Percentiles rank a stretch among this genome's conserved stretches.
These are phyloP conservation scores for Escallonia herrerae DNA, from an alignment of 129 eudicot genomes.

Conservation along the genomic window DNA sequence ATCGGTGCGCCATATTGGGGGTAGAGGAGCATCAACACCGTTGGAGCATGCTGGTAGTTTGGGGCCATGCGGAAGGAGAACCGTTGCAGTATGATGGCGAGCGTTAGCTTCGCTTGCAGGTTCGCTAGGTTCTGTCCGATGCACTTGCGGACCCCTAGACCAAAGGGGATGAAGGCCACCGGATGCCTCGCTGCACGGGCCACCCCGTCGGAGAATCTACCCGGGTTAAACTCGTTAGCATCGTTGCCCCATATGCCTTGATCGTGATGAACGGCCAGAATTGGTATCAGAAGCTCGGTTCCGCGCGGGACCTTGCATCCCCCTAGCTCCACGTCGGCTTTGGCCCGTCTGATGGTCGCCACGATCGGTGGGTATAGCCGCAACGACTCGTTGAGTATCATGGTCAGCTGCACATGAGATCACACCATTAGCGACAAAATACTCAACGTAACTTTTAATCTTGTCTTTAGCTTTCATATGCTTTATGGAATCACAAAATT, in stretches of 20 bases:
- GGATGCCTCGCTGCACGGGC: conserved; percentile 85
- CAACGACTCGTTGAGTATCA: conserved; percentile 74
- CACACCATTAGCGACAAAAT: not conserved
- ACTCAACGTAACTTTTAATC: no score
- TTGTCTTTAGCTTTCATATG: no score
- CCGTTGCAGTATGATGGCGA: conserved; percentile 56
- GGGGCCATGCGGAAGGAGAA: conserved; percentile 58
- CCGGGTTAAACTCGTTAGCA: conserved; percentile 73
- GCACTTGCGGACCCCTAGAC: conserved; percentile 75
- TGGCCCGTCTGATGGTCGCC: conserved; percentile 70
- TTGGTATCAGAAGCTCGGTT: conserved; percentile 71
- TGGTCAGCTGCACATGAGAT: conserved; percentile 50
- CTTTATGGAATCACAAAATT: no score
- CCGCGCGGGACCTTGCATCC: conserved; percentile 63
- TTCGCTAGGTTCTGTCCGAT: conserved; percentile 83
- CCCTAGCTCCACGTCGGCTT: conserved; percentile 55
- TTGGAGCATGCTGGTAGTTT: conserved; percentile 71
- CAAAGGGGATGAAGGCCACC: conserved; percentile 70
- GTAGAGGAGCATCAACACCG: conserved; percentile 72
- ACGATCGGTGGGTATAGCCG: conserved; percentile 80
- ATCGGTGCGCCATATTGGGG: conserved; percentile 82
- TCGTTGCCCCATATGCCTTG: conserved; percentile 75
- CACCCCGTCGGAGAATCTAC: conserved; percentile 65
- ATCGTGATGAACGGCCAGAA: conserved; percentile 85
- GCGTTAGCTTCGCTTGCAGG: conserved; percentile 67